These are phyloP conservation scores for Aspergillus sclerotialis DNA, from an alignment of 2,329 filamentous ascomycete genomes.

Conservation along the genomic window DNA sequence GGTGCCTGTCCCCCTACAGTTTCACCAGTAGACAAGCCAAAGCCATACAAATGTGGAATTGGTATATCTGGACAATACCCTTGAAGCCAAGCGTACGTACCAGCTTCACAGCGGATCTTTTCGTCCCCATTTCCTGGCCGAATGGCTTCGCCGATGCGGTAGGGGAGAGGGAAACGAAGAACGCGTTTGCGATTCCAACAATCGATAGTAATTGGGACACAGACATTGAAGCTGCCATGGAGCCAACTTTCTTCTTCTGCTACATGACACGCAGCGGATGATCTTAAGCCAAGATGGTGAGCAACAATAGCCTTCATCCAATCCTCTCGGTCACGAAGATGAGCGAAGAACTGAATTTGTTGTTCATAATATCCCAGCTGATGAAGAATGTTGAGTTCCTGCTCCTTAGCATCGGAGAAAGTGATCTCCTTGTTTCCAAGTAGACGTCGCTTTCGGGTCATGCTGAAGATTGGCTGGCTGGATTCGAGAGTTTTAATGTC, in stretches of 20 bases:
- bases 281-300: constrained; percentile 8
- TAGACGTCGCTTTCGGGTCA: too few species aligned
- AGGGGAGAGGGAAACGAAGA: constrained; percentile 20
- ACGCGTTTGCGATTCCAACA: constrained; percentile 13
- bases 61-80: constrained; percentile 20
- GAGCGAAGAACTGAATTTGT: constrained; percentile 8
- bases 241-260: constrained; percentile 11
- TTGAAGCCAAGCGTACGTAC: constrained; percentile 35
- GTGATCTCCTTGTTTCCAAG: constrained; percentile 4
- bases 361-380: constrained; percentile 11
- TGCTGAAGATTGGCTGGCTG: too few species aligned
- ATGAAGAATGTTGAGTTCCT: constrained; percentile 14
- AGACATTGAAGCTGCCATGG: constrained; percentile 18
- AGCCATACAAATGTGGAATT: constrained; percentile 19
- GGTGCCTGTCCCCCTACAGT: constrained; percentile 7
- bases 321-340: constrained; percentile 3
- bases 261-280: constrained; percentile 7
- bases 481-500: too few species aligned
- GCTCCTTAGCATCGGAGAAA: constrained; percentile 6
- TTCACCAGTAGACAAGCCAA: constrained; percentile 17
- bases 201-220: constrained; percentile 15
- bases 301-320: constrained; percentile 8
- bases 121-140: constrained; percentile 39
- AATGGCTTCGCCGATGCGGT: constrained; percentile 29
- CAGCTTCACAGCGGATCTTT: constrained; percentile 37